Percentiles rank a stretch among this genome's conserved stretches.
Evolutionary conservation across 2,329 filamentous ascomycete genomes (phyloP).

Genomic region (Trichophyton rubrum): DNA sequence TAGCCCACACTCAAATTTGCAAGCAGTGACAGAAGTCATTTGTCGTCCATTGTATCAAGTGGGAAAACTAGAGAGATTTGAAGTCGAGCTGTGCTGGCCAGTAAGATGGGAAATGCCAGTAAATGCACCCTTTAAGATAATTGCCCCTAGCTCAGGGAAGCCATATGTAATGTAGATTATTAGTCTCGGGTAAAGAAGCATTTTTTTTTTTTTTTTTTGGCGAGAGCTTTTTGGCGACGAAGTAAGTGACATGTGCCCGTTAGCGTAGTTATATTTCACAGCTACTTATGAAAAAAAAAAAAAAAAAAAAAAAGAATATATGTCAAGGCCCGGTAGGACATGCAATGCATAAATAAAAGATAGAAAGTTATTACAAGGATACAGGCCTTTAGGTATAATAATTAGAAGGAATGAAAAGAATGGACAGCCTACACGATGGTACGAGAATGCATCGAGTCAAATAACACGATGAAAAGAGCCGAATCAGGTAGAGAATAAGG

Average conservation of each 20-base stretch:
- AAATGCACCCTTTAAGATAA: background rate
- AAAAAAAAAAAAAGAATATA: too few species aligned
- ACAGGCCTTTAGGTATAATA: background rate
- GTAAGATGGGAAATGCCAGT: background rate
- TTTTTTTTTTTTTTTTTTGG: background rate
- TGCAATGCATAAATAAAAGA: background rate
- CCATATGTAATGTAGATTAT: background rate
- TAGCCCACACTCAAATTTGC: background rate
- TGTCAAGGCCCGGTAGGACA: background rate
- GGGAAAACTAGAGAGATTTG: background rate
- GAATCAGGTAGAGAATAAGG: background rate
- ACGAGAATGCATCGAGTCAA: background rate
- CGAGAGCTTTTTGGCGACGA: background rate
- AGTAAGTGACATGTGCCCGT: too few species aligned
- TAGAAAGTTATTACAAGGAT: background rate
- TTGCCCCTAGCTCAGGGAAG: background rate
- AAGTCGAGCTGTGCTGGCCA: background rate
- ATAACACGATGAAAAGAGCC: background rate
- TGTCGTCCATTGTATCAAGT: background rate
- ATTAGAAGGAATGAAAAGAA: background rate
- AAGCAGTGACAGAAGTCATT: background rate
- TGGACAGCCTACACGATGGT: background rate
- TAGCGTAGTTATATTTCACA: background rate
- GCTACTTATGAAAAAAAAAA: too few species aligned
- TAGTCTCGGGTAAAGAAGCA: background rate